Percentiles rank a stretch among this genome's conserved stretches.
Evolutionary conservation across 2,329 filamentous ascomycete genomes (phyloP).

Genomic region (Pseudogymnoascus sp.): DNA sequence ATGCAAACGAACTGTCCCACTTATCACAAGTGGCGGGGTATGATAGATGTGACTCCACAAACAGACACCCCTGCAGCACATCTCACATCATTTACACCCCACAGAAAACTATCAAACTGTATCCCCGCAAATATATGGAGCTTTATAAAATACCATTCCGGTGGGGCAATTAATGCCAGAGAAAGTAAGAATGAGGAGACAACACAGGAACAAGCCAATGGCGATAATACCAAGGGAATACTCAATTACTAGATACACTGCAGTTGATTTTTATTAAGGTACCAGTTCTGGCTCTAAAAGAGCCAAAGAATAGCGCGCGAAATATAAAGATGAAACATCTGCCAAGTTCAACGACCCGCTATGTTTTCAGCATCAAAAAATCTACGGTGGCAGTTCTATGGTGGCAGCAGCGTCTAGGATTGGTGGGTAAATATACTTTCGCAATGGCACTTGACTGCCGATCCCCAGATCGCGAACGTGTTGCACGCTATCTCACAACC

Average conservation of each 20-base stretch:
- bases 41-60: background rate
- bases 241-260: background rate
- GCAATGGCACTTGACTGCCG: background rate
- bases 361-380: background rate
- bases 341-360: background rate
- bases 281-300: background rate
- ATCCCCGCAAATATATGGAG: background rate
- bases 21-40: background rate
- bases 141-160: background rate
- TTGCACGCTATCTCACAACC: background rate
- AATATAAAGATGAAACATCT: background rate
- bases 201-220: background rate
- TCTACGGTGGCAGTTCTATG: background rate
- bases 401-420: background rate
- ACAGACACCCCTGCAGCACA: background rate
- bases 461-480: slow-evolving; percentile 2
- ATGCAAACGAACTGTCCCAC: background rate
- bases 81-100: background rate
- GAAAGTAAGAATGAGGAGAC: background rate
- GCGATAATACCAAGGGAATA: background rate
- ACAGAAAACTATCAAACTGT: background rate
- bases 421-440: background rate
- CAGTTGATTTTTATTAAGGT: background rate
- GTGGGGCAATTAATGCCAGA: background rate
- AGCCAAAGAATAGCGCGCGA: background rate